A percentile compares a stretch with the other conserved stretches of the same genome.
Conservation (phyloP, 495 filamentous ascomycete species). For the Neurospora sp. region DNA sequence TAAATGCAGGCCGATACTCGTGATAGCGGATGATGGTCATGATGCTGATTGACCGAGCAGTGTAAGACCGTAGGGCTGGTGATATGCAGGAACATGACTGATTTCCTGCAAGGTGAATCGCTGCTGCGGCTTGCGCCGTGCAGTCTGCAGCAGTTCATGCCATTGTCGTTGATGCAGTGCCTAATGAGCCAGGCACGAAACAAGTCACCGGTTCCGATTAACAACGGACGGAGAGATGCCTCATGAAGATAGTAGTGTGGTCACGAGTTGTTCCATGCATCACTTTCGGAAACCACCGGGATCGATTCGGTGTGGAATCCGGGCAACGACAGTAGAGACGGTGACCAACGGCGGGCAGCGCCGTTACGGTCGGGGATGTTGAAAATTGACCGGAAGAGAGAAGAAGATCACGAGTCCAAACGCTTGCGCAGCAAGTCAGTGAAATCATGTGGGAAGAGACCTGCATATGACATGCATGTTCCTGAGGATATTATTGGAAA, state of each 20-base stretch:
- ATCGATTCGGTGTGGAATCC: not conserved
- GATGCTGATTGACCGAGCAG: not conserved
- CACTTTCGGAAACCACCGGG: constrained; percentile 5
- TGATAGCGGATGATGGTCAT: not conserved
- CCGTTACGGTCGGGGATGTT: not conserved
- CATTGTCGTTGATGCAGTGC: not conserved
- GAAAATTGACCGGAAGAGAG: not conserved
- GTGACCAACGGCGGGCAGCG: not conserved
- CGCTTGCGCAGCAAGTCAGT: not conserved
- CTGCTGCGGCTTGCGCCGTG: not conserved
- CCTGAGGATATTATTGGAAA: not conserved
- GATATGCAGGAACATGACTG: not conserved
- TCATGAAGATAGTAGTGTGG: not conserved
- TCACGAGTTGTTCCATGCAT: not conserved
- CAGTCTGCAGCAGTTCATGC: not conserved
- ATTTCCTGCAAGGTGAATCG: not conserved
- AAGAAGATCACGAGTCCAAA: not conserved
- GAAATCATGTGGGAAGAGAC: not conserved
- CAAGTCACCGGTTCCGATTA: not conserved
- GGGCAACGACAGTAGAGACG: not conserved
- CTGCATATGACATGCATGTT: not conserved
- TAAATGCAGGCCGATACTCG: not conserved
- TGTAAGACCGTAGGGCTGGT: not conserved
- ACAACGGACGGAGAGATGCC: not conserved
- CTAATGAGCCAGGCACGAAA: not conserved